phyloP scores from a whole-genome alignment of 345 rosid genomes.

The Combretum micranthum region DNA sequence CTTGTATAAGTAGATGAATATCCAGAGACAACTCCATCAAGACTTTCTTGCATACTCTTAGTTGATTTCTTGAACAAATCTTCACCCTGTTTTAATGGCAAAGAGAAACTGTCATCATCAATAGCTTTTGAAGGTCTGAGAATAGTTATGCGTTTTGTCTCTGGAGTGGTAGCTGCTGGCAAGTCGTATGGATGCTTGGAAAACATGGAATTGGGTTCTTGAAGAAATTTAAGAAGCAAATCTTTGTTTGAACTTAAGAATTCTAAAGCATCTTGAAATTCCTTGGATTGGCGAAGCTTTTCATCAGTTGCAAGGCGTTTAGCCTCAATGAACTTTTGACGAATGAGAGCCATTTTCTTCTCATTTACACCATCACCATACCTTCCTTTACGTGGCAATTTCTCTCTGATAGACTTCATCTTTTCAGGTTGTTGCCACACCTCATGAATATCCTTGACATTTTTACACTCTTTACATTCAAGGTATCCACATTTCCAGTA shows the following conservation, averaged over 20 bases:
- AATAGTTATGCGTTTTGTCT: conserved; percentile 79
- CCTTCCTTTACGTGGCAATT: conserved; percentile 41
- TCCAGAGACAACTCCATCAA: conserved; percentile 36
- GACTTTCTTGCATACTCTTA: conserved; percentile 29
- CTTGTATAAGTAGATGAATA: conserved; percentile 30
- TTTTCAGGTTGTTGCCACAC: conserved; percentile 53
- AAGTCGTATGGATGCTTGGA: conserved; percentile 44
- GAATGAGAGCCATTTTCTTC: conserved; percentile 67
- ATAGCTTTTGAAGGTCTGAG: conserved; percentile 76
- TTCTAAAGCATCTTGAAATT: conserved; percentile 77
- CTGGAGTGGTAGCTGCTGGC: conserved; percentile 50
- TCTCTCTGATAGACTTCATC: conserved; percentile 29
- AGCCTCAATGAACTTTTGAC: conserved; percentile 80
- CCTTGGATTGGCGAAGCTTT: conserved; percentile 66
- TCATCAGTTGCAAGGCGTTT: conserved; percentile 69
- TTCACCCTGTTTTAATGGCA: conserved; percentile 36
- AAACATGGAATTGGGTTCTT: conserved; percentile 68
- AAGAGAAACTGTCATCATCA: conserved; percentile 43
- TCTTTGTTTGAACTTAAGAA: conserved; percentile 73
- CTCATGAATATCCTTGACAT: conserved; percentile 56
- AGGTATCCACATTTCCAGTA: conserved; percentile 40
- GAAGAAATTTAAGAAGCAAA: conserved; percentile 60
- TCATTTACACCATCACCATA: conserved; percentile 24
- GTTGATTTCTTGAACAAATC: conserved; percentile 34
- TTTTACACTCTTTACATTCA: conserved; percentile 29